phyloP scores from a whole-genome alignment of 371 early-diverging fungal species.

The Syncephalastrum monosporum region DNA sequence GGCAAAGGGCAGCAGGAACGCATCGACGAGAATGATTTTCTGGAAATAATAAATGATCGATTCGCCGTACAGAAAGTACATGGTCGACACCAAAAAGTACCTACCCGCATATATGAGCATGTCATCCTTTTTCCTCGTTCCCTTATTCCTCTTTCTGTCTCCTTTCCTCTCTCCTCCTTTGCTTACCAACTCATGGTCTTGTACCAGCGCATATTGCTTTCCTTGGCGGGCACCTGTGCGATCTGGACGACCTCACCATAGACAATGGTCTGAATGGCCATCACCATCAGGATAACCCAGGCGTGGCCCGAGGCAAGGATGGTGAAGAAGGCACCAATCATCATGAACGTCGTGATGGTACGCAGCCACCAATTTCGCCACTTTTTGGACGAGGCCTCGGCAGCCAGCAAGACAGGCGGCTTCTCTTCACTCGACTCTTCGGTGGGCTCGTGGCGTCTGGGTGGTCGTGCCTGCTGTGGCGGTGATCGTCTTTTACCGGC shows the following conservation, averaged over 20 bases:
- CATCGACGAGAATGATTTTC: constrained; percentile 74
- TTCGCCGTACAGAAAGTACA: constrained; percentile 93
- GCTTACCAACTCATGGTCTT: constrained; percentile 82
- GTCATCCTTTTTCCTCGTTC: neutral
- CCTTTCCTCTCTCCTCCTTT: neutral
- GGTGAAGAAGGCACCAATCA: constrained; percentile 82
- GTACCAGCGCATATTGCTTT: constrained; percentile 87
- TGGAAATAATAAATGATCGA: constrained; percentile 87
- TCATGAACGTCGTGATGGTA: constrained; percentile 82
- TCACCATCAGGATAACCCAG: constrained; percentile 75
- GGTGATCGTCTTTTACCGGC: constrained; percentile 1
- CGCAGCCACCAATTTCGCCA: constrained; percentile 82
- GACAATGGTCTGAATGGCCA: constrained; percentile 70
- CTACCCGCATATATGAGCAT: constrained; percentile 3
- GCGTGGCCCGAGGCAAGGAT: constrained; percentile 81
- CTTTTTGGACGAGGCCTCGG: constrained; percentile 57
- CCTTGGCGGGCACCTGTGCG: constrained; percentile 82
- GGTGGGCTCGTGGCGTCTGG: neutral
- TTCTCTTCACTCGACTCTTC: neutral
- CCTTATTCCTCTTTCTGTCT: neutral
- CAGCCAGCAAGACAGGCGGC: constrained; percentile 32
- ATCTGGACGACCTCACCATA: constrained; percentile 92
- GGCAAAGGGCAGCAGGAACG: constrained; percentile 80
- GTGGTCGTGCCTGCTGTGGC: neutral
- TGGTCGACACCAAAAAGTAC: constrained; percentile 80